Evolutionary conservation across 305 asterid species (phyloP).

Genomic region (Fraxinus albicans): DNA sequence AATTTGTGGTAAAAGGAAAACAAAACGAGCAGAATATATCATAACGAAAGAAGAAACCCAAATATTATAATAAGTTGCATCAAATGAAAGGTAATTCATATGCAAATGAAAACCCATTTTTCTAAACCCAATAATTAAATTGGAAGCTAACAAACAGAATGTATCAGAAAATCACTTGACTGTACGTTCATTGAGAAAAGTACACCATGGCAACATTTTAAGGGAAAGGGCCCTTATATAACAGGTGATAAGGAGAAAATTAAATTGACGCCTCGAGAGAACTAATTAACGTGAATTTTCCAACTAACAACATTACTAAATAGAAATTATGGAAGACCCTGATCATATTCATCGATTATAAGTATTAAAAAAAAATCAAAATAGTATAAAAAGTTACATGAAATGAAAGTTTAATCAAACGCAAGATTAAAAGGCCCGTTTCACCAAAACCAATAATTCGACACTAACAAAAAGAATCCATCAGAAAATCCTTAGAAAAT

Average conservation of each 20-base stretch:
- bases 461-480: not conserved
- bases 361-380: not conserved
- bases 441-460: not conserved
- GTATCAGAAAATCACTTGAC: not conserved
- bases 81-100: not conserved
- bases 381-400: not conserved
- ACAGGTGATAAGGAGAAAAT: not conserved
- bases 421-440: not conserved
- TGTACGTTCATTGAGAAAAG: not conserved
- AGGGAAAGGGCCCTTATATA: not conserved
- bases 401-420: not conserved
- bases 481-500: not conserved
- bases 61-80: not conserved
- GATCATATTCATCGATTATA: not conserved
- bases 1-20: not conserved
- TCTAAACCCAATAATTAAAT: not conserved
- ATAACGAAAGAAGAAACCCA: not conserved
- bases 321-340: not conserved
- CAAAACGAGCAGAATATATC: not conserved
- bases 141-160: not conserved
- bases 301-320: not conserved
- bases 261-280: not conserved
- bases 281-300: not conserved
- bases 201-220: not conserved
- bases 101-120: slow-evolving; percentile 2